Base-by-base conservation (phyloP, 306 rosid genomes). In the Cajanus cajan region DNA sequence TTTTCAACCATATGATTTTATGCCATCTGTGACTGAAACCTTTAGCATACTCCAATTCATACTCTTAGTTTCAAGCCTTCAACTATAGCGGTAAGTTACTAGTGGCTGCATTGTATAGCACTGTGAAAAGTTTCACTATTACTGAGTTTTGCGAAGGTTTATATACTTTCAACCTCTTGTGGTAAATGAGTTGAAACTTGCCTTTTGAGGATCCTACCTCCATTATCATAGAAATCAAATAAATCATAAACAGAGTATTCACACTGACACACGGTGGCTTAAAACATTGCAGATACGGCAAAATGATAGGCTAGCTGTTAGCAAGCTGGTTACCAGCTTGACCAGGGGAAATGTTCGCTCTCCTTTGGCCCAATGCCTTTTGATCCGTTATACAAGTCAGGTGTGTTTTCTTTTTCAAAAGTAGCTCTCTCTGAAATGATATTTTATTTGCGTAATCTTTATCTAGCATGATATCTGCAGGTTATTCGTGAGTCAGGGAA, bases 301-400 rank as follows among this genome's bases (percentile, higher is more conserved):
- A 83, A 95, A 95, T 84, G 99, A 95, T 82, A 94, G 98, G 52
- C 89, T 93, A 24, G 99, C 99, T 82, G 97, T 95, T 75, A 95
- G 94, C 93, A 93, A 93, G 86, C 88, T 95, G 83, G 99, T 95
- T 78, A 93, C 98, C 83, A 95, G 99, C 91, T 87, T 95, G 86
- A 95, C 99, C 48, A 91, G 90, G 84, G 98, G 98, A 79, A 85
- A 90, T 71, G 98, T 89, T 68, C 96, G 99, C 80, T 95, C 99
- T 36, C 99, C 99, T n/a, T 83, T 95, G 85, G 99, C 99, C 45
- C 98, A 92, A 45, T 91, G 99, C 88, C 92, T 95, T 73, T 85
- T 95, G 90, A 89, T 95, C 63, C 99, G 99, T 44, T 95, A 93
- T 80, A 91, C 99, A 73, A 95, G 97, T 79, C 98, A 95, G 97